A percentile compares a stretch with the other conserved stretches of the same genome.
Evolutionary conservation across 202 grass and related monocot genomes (phyloP).

Genomic region (Dendrocalamus latiflorus): DNA sequence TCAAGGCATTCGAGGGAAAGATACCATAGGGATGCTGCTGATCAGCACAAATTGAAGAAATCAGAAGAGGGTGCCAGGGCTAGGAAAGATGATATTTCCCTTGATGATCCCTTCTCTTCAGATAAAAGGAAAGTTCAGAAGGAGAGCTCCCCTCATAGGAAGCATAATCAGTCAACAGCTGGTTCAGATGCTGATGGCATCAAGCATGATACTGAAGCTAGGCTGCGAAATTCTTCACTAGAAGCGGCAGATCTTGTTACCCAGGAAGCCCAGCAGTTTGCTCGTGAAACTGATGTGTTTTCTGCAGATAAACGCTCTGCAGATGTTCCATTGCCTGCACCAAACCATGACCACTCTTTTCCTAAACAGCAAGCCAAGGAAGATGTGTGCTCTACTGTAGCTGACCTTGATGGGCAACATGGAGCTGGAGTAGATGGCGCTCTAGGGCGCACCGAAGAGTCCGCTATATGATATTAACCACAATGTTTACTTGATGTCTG

Average conservation of each 20-base stretch:
- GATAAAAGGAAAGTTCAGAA: constrained; percentile 17
- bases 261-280: neutral
- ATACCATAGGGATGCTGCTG: constrained; percentile 12
- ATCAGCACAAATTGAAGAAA: constrained; percentile 33
- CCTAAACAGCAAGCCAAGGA: neutral
- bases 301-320: neutral
- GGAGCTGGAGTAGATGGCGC: constrained; percentile 19
- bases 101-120: constrained; percentile 4
- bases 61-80: constrained; percentile 23
- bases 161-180: neutral
- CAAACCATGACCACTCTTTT: neutral
- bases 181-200: neutral
- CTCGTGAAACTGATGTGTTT: neutral
- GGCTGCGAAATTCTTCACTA: constrained; percentile 11
- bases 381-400: neutral
- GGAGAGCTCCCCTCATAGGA: constrained; percentile 6
- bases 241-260: neutral
- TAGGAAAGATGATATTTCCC: neutral
- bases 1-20: constrained; percentile 41
- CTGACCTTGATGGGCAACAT: constrained; percentile 25
- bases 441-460: constrained; percentile 16
- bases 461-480: constrained; percentile 33
- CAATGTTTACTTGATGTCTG: constrained; percentile 5
- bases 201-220: constrained; percentile 11
- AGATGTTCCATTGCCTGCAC: neutral